Base-by-base conservation (phyloP, 352 stramenopile genomes). In the Phytopythium sindhum region DNA sequence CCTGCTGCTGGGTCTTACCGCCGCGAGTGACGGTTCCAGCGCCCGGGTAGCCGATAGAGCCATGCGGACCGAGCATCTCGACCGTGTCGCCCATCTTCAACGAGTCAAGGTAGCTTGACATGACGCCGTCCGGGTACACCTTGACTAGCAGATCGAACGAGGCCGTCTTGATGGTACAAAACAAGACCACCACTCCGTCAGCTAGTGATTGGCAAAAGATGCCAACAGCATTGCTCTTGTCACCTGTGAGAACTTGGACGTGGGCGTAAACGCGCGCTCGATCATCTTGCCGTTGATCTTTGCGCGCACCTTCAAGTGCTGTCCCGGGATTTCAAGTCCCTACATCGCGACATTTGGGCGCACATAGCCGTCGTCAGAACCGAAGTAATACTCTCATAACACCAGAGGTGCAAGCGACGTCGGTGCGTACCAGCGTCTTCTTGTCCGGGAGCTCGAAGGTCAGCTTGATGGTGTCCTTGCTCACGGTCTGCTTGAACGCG, bases 61-160 rank as follows among this genome's bases (percentile, higher is more conserved):
- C 85, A 26, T 92, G 81, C 4, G 87, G 87, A 15, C 87, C 87
- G 1, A 87, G 57, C 78, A 94, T 92, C 60, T 93, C 84, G 14
- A 95, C 61, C 10, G 51, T 86, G n/a, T 72, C 68, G n/a, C 85
- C 83, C 35, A 84, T 35, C 0, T 61, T 52, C 14, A 95, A 65
- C 23, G 71, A 65, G 26, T 87, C 71, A 37, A 95, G 60, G 68
- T 90, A 89, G 51, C 73, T 84, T 50, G 78, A 90, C 79, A 95
- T 89, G 48, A 83, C 57, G 9, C 87, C 87, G 26, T 91, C 70
- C 8, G 80, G 68, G 56, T 94, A 95, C 24, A 95, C 70, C 63
- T 95, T 95, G 58, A 95, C 72, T 11, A 86, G 70, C 63, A 95
- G 60, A 51, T 92, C 82, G 39, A 95, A 90, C 2, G 77, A 86